A percentile compares a stretch with the other conserved stretches of the same genome.
Conservation (phyloP, 1,284 basidiomycete species). For the Gastroboletus turbinatus region DNA sequence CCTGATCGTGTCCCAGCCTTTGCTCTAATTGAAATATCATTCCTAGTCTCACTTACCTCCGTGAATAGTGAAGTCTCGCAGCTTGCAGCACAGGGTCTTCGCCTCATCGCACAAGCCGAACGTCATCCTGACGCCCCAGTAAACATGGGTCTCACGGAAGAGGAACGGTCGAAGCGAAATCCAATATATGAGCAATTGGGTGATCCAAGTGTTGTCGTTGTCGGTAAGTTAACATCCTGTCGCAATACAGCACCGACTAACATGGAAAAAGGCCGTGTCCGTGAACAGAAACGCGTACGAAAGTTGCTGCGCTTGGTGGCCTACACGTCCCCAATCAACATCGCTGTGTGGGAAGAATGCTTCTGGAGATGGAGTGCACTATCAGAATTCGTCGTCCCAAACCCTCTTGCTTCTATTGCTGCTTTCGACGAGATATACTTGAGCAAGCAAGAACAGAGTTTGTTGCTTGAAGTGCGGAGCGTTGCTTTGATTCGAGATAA, state of each 20-base stretch:
- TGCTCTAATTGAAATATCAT: conserved; percentile 65
- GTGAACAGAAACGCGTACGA: conserved; percentile 79
- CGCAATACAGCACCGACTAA: conserved; percentile 3
- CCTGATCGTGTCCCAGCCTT: conserved; percentile 58
- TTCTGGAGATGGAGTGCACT: conserved; percentile 67
- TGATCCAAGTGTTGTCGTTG: conserved; percentile 64
- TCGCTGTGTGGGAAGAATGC: conserved; percentile 81
- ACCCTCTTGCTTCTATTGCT: conserved; percentile 34
- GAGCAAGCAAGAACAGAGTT: conserved; percentile 36
- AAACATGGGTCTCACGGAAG: conserved; percentile 50
- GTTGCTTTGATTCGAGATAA: not conserved
- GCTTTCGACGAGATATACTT: conserved; percentile 37
- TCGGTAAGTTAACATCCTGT: conserved; percentile 50
- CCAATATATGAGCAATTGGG: conserved; percentile 76
- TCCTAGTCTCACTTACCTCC: conserved; percentile 68
- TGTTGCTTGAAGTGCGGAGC: conserved; percentile 41
- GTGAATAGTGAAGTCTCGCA: conserved; percentile 63
- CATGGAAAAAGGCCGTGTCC: conserved; percentile 53
- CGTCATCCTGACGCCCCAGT: conserved; percentile 55
- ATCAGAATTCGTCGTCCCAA: conserved; percentile 47
- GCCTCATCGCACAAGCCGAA: conserved; percentile 65
- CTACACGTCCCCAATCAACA: conserved; percentile 61
- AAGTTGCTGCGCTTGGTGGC: conserved; percentile 67
- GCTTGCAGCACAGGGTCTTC: conserved; percentile 65
- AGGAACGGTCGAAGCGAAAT: conserved; percentile 64